A percentile compares a stretch with the other conserved stretches of the same genome.
phyloP scores from a whole-genome alignment of 768 basidiomycete species.

The Lentinula raphanica region DNA sequence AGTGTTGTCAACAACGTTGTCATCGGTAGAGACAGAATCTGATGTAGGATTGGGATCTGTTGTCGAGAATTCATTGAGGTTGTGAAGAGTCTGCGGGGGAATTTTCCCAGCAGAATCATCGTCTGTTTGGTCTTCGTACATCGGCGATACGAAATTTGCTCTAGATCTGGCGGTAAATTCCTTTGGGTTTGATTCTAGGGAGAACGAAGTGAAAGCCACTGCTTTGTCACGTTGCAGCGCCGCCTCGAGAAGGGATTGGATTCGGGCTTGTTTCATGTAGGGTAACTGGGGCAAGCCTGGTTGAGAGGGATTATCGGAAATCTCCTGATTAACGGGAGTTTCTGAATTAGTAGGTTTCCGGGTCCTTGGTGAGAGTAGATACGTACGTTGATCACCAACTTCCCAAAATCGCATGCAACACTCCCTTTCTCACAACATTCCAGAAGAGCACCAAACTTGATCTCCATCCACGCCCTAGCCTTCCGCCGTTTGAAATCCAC shows the following conservation, averaged over 20 bases:
- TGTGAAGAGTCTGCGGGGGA: conserved; percentile 6
- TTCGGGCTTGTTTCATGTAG: conserved; percentile 64
- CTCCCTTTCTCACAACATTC: conserved; percentile 82
- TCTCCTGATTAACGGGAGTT: conserved; percentile 42
- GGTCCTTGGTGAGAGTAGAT: neutral
- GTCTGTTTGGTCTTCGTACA: neutral
- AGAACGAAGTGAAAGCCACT: conserved; percentile 39
- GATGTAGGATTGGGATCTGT: neutral
- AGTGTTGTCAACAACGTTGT: too few species aligned
- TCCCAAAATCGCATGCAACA: conserved; percentile 50
- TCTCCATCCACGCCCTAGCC: conserved; percentile 64
- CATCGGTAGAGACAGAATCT: too few species aligned
- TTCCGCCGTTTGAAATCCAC: conserved; percentile 79
- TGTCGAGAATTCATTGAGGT: conserved; percentile 7
- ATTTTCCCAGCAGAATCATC: conserved; percentile 5
- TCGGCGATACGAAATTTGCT: neutral
- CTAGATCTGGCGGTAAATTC: neutral
- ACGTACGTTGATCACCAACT: conserved; percentile 43
- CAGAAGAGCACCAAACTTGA: conserved; percentile 83
- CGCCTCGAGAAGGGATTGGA: conserved; percentile 57
- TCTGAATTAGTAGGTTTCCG: neutral
- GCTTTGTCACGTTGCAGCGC: conserved; percentile 49
- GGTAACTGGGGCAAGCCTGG: conserved; percentile 72
- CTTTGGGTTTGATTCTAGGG: neutral
- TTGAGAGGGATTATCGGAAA: conserved; percentile 70